Percentiles rank a stretch among this genome's conserved stretches.
Evolutionary conservation across 2,329 filamentous ascomycete genomes (phyloP).

Genomic region (Alternaria ventricosa): DNA sequence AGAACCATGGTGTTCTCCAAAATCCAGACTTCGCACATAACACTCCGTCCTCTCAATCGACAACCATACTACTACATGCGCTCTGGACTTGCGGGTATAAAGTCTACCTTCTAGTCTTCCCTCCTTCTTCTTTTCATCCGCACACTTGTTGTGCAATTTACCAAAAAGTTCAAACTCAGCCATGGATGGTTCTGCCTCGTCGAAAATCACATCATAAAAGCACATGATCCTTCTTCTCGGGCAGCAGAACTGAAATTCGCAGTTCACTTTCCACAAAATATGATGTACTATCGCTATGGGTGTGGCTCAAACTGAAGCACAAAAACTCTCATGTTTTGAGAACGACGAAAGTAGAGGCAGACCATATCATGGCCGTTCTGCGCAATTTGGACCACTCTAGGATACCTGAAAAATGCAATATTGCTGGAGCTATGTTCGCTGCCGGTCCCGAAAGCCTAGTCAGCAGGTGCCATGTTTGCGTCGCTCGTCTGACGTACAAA

Average conservation of each 20-base stretch:
- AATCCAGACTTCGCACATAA: not conserved
- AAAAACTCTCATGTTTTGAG: not conserved
- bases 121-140: not conserved
- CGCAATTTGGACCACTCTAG: not conserved
- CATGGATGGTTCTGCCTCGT: no score
- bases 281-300: not conserved
- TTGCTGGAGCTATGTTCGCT: not conserved
- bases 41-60: fast-evolving
- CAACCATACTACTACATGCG: not conserved
- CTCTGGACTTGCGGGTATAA: not conserved
- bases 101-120: not conserved
- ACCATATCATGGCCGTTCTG: not conserved
- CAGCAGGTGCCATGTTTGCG: no score
- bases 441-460: not conserved
- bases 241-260: no score
- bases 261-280: not conserved
- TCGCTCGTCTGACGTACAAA: not conserved
- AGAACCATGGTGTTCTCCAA: not conserved
- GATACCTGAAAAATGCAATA: not conserved
- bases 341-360: not conserved
- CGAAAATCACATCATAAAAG: no score
- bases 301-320: not conserved
- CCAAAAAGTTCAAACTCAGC: no score
- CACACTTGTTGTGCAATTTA: not conserved
- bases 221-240: no score